Evolutionary conservation across 495 filamentous ascomycete genomes (phyloP).

Genomic region (Penicillium simplicissimum): DNA sequence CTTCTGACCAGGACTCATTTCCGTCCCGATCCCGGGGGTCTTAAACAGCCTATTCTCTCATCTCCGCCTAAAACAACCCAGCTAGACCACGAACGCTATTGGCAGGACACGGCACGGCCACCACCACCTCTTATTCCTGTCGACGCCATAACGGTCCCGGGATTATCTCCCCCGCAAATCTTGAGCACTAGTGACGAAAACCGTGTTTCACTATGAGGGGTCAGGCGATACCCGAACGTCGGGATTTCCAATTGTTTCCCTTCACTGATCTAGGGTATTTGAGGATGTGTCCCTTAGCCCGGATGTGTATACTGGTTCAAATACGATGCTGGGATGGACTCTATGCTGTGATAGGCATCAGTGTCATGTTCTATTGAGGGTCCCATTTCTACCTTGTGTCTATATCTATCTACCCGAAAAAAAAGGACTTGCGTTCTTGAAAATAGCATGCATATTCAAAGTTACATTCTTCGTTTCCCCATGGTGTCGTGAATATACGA

Average conservation of each 20-base stretch:
- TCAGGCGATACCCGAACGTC: background rate
- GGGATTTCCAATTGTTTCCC: background rate
- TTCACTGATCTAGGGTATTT: background rate
- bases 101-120: background rate
- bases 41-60: background rate
- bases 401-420: slow-evolving; percentile 4
- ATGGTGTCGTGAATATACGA: background rate
- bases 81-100: background rate
- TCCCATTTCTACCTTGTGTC: slow-evolving; percentile 2
- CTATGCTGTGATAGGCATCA: background rate
- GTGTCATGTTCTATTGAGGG: background rate
- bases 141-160: background rate
- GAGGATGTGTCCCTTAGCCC: slow-evolving; percentile 3
- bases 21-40: background rate
- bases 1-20: background rate
- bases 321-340: background rate
- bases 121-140: background rate
- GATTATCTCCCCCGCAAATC: background rate
- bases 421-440: background rate
- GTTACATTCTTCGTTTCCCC: background rate
- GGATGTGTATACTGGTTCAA: background rate
- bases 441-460: slow-evolving; percentile 5
- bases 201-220: slow-evolving; percentile 1
- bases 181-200: background rate
- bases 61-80: background rate